phyloP scores from a whole-genome alignment of 2,329 filamentous ascomycete genomes.

The Fusarium marasasianum region DNA sequence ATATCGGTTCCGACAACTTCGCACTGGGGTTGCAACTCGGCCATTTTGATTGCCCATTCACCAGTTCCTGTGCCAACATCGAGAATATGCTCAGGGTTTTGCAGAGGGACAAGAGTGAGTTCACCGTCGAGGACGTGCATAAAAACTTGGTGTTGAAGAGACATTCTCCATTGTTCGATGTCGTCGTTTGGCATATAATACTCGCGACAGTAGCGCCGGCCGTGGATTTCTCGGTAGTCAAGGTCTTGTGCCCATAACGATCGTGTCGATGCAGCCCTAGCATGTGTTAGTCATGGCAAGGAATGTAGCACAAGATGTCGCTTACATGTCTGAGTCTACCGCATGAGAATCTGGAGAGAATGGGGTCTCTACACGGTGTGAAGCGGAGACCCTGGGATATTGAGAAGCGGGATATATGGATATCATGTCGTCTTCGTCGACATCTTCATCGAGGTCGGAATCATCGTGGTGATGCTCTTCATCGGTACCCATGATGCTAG shows the following conservation, averaged over 20 bases:
- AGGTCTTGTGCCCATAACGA: constrained; percentile 62
- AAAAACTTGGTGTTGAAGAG: constrained; percentile 71
- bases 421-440: constrained; percentile 50
- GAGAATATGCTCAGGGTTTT: constrained; percentile 55
- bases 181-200: constrained; percentile 76
- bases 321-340: constrained; percentile 52
- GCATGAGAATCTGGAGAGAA: constrained; percentile 43
- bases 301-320: background rate
- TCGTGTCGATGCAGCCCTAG: constrained; percentile 56
- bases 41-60: constrained; percentile 62
- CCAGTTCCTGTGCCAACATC: constrained; percentile 70
- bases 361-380: constrained; percentile 50
- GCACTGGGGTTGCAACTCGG: constrained; percentile 61
- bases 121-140: constrained; percentile 59
- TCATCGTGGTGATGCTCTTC: constrained; percentile 44
- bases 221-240: constrained; percentile 68
- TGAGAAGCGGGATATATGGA: constrained; percentile 56
- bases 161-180: constrained; percentile 69
- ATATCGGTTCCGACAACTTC: constrained; percentile 69
- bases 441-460: constrained; percentile 40
- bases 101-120: constrained; percentile 55
- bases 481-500: constrained; percentile 49
- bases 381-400: constrained; percentile 50
- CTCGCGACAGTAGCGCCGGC: constrained; percentile 68
- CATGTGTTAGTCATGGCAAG: background rate